Conservation (phyloP, 1,284 basidiomycete species). For the Moniliophthora roreri region DNA sequence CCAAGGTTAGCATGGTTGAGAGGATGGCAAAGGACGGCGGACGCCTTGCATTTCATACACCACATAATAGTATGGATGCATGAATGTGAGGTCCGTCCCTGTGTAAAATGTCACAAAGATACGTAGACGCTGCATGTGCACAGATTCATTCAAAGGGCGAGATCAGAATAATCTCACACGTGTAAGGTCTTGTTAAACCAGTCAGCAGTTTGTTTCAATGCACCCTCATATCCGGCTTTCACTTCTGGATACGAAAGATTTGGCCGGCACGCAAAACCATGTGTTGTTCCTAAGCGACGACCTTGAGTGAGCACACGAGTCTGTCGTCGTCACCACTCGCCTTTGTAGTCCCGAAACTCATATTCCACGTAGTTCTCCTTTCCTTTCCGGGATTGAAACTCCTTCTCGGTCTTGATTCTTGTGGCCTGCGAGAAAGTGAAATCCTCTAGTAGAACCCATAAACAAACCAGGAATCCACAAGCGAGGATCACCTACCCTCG, state of each 20-base stretch:
- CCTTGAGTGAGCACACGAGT: background rate
- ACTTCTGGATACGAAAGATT: constrained; percentile 43
- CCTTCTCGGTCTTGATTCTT: constrained; percentile 41
- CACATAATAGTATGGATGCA: no score
- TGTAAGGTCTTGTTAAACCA: constrained; percentile 48
- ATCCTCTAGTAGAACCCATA: constrained; percentile 42
- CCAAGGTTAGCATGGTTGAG: no score
- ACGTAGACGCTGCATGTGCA: no score
- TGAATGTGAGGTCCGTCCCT: no score
- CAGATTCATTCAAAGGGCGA: no score
- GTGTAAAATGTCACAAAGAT: no score
- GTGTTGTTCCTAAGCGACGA: constrained; percentile 42
- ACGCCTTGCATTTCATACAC: no score
- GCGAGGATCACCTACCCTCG: constrained; percentile 38
- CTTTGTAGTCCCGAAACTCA: constrained; percentile 57
- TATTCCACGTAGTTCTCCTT: constrained; percentile 45
- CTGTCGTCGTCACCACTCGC: constrained; percentile 25
- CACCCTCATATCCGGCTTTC: constrained; percentile 50
- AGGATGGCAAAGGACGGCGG: no score
- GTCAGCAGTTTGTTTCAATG: constrained; percentile 41
- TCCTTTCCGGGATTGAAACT: constrained; percentile 42
- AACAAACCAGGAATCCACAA: background rate
- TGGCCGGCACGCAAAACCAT: constrained; percentile 58
- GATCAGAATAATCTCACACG: no score
- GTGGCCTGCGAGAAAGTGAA: constrained; percentile 37